Base-by-base conservation (phyloP, 2,329 filamentous ascomycete genomes). In the Metarhizium robertsii region DNA sequence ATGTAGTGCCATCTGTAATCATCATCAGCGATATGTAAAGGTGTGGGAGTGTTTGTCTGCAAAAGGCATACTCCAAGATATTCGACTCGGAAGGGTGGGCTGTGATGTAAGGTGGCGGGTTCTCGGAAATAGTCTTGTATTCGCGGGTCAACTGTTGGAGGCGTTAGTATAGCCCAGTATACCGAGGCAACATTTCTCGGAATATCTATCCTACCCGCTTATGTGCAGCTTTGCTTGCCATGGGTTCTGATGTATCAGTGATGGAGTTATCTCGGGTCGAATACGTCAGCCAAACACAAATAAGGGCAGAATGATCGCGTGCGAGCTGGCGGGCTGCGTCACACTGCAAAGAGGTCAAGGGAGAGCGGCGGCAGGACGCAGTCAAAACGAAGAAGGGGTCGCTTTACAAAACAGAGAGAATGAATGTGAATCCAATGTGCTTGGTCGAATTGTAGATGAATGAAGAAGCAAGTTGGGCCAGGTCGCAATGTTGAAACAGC, bases 51-150 rank as follows among this genome's bases (percentile, higher is more conserved):
- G 11, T n/a, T 6, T 6, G 20, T 48, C 42, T 29, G 45, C n/a
- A 49, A 38, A 56, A 7, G 42, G 71, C 81, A 58, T 73, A 90
- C 87, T 96, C 92, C 50, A 96, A 81, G 61, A 96, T 96, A 70
- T 96, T 96, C 46, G 83, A 81, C 61, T 96, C 92, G 43, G 90
- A 95, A 11, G 91, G 91, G 67, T 96, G 91, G 14, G 92, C 91
- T 52, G 83, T 79, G 64, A 96, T 95, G 74, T 90, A 95, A 53
- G 91, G 90, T 40, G 91, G 90, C 11, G 92, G 91, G 65, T 91
- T 92, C 64, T 82, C 77, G 16, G 78, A 76, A 61, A 84, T 84
- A 59, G 76, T 73, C 68, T 83, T 84, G 73, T 80, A 84, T 66
- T 84, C 81, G 70, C 79, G 79, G 62, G 81, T 81, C 69, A 83